Percentiles rank a stretch among this genome's conserved stretches.
These are phyloP conservation scores for Pseudognaphalium luteoalbum DNA, from an alignment of 129 eudicot species.

Conservation along the genomic window DNA sequence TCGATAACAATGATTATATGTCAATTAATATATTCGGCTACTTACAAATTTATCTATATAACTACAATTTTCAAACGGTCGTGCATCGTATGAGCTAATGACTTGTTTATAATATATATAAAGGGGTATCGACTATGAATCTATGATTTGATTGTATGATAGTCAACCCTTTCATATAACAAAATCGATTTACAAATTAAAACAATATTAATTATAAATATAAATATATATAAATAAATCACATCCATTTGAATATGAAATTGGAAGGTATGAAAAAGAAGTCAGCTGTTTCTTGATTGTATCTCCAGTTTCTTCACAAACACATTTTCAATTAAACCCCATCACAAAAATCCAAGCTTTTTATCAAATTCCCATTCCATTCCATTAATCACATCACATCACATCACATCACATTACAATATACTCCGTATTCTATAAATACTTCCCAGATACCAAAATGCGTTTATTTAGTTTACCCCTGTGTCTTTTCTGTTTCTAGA, in stretches of 20 bases:
- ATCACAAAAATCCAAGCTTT: slow-evolving; percentile 1
- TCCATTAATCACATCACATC: slow-evolving; percentile 18
- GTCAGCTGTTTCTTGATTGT: slow-evolving; percentile 16
- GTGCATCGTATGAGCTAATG: no score
- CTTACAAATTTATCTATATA: no score
- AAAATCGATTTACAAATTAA: not conserved
- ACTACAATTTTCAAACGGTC: no score
- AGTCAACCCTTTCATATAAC: no score
- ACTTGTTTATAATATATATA: no score
- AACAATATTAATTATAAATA: not conserved
- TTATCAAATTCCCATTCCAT: slow-evolving; percentile 12
- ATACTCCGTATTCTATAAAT: not conserved
- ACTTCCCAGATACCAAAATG: slow-evolving; percentile 11
- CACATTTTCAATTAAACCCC: not conserved
- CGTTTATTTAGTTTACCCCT: not conserved
- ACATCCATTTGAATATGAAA: not conserved
- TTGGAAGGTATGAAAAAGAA: not conserved
- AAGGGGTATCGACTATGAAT: no score
- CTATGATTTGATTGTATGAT: no score
- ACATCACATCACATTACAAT: not conserved
- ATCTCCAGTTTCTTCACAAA: slow-evolving; percentile 13
- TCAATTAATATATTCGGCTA: no score
- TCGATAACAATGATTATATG: no score
- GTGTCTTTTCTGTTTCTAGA: not conserved
- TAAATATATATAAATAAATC: not conserved